These are phyloP conservation scores for Dittrichia graveolens DNA, from an alignment of 129 eudicot species.

Conservation along the genomic window DNA sequence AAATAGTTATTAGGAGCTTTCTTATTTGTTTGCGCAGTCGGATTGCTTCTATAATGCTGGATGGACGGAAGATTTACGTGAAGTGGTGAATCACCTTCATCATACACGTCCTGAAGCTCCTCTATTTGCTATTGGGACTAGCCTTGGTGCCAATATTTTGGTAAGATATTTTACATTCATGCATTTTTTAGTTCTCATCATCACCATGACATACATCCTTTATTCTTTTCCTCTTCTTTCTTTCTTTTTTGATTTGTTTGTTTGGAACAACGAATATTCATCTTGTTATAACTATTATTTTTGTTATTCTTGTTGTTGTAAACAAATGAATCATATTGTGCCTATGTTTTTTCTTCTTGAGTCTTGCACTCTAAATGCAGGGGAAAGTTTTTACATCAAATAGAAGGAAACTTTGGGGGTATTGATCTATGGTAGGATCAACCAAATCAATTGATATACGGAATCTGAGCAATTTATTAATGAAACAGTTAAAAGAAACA, in stretches of 20 bases:
- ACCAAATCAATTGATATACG: too few relatives aligned
- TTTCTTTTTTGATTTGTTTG: background rate
- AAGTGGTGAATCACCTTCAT: slow-evolving; percentile 63
- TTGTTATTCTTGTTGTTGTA: background rate
- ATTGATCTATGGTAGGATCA: too few relatives aligned
- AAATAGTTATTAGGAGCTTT: background rate
- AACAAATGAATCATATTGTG: slow-evolving; percentile 1
- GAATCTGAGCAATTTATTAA: too few relatives aligned
- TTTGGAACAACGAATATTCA: background rate
- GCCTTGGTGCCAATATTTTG: slow-evolving; percentile 91
- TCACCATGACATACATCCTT: background rate
- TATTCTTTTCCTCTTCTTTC: too few relatives aligned
- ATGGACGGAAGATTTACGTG: slow-evolving; percentile 78
- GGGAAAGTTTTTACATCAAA: background rate
- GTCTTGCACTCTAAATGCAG: background rate
- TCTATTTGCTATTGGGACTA: slow-evolving; percentile 71
- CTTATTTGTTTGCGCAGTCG: slow-evolving; percentile 51
- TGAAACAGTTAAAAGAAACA: too few relatives aligned
- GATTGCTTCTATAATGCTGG: slow-evolving; percentile 81
- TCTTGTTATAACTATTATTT: background rate
- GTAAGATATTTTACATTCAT: slow-evolving; percentile 32
- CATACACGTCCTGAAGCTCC: slow-evolving; percentile 56
- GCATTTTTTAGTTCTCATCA: background rate
- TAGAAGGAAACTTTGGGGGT: background rate
- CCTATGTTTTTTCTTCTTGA: background rate